Evolutionary conservation across 1,139 yeast species (phyloP), one percentile per base, ranked within the genome.

Genomic region (Pichia sp.): DNA sequence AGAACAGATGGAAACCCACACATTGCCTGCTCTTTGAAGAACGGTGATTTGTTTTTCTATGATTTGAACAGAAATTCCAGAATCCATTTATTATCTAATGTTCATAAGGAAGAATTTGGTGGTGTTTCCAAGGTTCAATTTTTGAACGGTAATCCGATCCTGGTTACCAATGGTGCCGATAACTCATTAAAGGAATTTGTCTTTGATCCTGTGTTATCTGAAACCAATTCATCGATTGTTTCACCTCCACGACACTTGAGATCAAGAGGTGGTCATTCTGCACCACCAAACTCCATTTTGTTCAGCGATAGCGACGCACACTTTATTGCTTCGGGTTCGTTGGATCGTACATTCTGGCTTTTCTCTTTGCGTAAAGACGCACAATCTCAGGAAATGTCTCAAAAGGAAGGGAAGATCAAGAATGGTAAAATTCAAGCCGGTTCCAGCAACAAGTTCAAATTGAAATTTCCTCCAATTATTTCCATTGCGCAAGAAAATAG

Each of bases 211-310:
- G 75, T 92, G 3, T 69, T 88, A 46, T 78, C 92, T 0, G 71
- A 83, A 16, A 68, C 82, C n/a, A 76, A 79, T 52, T 64, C 75
- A 3, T 66, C 81, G 0, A 78, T 87, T 33, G 81, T 83, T 5
- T 78, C 94, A 5, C 95, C 97, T 1, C 98, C 98, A 37, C 81
- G 98, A 60, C 80, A 83, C 51, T 72, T 94, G 56, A 79, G 98
- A 63, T 85, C 95, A 0, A 77, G 98, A 61, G 97, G 97, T 55
- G 99, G 99, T 11, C 98, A 94, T 63, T 80, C 96, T 3, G 84
- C 87, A 27, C 96, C 98, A 5, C 95, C 98, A 3, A 72, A 84
- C 1, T 66, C 79, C 10, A 80, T 94, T 41, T 70, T 72, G 35
- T 94, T 92, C 62, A 87, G 95, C 3, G 80, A 76, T 54, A 77